Conservation (phyloP, 306 rosid genomes). For the Arachis stenosperma region DNA sequence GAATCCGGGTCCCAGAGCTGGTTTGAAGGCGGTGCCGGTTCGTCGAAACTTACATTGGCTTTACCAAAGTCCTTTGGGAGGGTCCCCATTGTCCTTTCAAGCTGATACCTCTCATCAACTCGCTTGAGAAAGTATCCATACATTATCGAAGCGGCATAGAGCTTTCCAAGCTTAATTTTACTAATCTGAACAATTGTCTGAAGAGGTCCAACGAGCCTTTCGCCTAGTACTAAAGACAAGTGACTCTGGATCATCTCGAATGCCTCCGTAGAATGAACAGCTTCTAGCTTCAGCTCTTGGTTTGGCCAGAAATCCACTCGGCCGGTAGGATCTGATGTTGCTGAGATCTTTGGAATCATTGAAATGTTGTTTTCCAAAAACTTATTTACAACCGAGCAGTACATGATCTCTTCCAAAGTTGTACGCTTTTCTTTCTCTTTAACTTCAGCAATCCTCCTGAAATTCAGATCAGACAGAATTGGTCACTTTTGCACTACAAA, state of each 20-base stretch:
- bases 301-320: constrained; percentile 91
- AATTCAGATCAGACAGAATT: constrained; percentile 42
- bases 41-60: constrained; percentile 47
- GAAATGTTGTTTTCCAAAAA: constrained; percentile 69
- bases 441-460: constrained; percentile 88
- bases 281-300: constrained; percentile 85
- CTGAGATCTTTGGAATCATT: constrained; percentile 81
- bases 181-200: constrained; percentile 73
- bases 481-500: constrained; percentile 18
- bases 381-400: constrained; percentile 69
- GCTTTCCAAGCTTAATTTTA: constrained; percentile 90
- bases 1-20: constrained; percentile 95
- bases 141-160: constrained; percentile 97
- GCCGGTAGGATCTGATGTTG: constrained; percentile 67
- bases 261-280: constrained; percentile 86
- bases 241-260: constrained; percentile 93
- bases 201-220: constrained; percentile 79
- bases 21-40: constrained; percentile 56
- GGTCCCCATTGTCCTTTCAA: constrained; percentile 78
- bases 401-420: constrained; percentile 79
- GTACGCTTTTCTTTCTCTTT: constrained; percentile 77
- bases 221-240: constrained; percentile 78
- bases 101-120: constrained; percentile 93
- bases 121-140: constrained; percentile 94
- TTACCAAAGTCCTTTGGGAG: constrained; percentile 69